These are phyloP conservation scores for Capsicum baccatum DNA, from an alignment of 257 asterid genomes.

Conservation along the genomic window DNA sequence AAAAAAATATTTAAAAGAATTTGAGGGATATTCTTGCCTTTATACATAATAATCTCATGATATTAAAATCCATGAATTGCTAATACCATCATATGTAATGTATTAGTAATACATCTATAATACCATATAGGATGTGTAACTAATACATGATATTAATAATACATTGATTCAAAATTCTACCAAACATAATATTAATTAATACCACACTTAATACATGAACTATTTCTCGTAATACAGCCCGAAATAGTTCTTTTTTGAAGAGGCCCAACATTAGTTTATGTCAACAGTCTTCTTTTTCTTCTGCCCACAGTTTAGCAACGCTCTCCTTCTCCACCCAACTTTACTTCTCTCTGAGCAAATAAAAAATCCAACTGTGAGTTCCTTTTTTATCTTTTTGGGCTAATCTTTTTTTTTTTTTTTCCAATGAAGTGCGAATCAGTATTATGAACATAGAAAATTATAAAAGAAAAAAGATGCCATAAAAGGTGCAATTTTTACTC, in stretches of 20 bases:
- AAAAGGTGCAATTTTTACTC: background rate
- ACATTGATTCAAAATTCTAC: no score
- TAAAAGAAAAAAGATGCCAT: background rate
- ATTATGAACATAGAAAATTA: background rate
- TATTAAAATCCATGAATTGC: no score
- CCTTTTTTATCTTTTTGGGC: background rate
- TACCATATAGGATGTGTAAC: no score
- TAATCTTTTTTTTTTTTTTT: background rate
- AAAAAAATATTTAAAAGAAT: no score
- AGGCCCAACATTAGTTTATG: conserved; percentile 14
- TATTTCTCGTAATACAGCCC: background rate
- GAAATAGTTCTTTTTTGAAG: background rate
- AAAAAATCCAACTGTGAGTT: background rate
- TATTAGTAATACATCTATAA: no score
- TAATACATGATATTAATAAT: no score
- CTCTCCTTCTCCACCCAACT: background rate
- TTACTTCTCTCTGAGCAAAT: background rate
- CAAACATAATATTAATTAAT: no score
- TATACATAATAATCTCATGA: no score
- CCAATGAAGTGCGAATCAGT: background rate
- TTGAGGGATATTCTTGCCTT: no score
- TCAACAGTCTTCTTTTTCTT: background rate
- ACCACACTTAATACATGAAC: no score
- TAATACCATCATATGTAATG: no score
- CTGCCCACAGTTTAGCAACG: no score